Evolutionary conservation across 129 eudicot genomes (phyloP).

Genomic region (Flaveria linearis): DNA sequence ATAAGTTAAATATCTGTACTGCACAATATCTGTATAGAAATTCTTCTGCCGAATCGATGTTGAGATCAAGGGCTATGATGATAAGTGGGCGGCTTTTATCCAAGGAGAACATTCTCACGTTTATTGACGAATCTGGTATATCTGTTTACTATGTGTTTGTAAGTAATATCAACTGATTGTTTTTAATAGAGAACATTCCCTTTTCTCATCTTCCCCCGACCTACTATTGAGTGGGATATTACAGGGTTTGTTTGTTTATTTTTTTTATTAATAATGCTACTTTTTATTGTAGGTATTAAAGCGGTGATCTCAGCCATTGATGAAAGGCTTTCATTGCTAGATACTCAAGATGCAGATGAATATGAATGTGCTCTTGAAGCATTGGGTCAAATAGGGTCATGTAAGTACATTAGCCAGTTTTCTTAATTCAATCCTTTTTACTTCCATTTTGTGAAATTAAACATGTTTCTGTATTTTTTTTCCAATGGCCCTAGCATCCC

Average conservation of each 20-base stretch:
- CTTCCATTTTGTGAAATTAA: background rate
- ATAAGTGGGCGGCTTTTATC: constrained; percentile 86
- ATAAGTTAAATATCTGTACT: background rate
- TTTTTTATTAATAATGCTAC: background rate
- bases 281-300: constrained; percentile 49
- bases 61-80: constrained; percentile 96
- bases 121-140: constrained; percentile 60
- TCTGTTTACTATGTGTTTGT: background rate
- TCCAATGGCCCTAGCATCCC: constrained; percentile 47
- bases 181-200: background rate
- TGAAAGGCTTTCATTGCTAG: constrained; percentile 53
- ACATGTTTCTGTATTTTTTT: constrained; percentile 18
- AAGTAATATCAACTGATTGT: background rate
- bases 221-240: too few species aligned
- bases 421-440: background rate
- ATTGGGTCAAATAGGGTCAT: constrained; percentile 84
- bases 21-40: constrained; percentile 42
- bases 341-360: constrained; percentile 79
- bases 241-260: too few species aligned
- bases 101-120: constrained; percentile 60
- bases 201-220: too few species aligned
- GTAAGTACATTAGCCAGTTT: constrained; percentile 47
- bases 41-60: constrained; percentile 63
- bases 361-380: constrained; percentile 94
- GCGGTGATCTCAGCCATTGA: constrained; percentile 71